Base-by-base conservation (phyloP, 2,329 filamentous ascomycete genomes). In the Colletotrichum costaricense region DNA sequence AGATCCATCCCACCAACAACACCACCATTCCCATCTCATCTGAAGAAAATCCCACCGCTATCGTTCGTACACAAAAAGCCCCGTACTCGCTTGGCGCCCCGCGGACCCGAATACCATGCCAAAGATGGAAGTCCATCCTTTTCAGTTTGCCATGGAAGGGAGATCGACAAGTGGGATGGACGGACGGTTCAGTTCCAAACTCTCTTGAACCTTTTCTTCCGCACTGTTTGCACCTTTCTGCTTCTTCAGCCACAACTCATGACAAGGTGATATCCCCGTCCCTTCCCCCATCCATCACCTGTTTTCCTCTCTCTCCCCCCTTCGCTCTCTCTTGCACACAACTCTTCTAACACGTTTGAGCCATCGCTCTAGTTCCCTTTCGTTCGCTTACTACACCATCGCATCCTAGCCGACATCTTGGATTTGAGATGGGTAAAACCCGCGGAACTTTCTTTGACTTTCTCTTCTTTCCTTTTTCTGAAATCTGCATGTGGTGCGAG, bases 271-370 rank as follows among this genome's bases (percentile, higher is more conserved):
- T 9, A 62, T 30, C 65, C 64, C 46, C 42, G 22, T 42, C 33
- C 14, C 38, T 42, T 19, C 16, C 16, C 38, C 38, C 35, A 33
- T 42, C 6, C 38, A 19, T 42, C 38, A 42, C 14, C 38, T 42
- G 16, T 5, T 9, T n/a, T 7, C 4, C 30, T 55, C 14, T n/a
- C 14, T 11, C 49, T 14, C 19, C 35, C 42, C 19, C 42, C 19
- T 19, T 19, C 42, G 42, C 19, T n/a, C 19, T n/a, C 42, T 9
- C 42, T 8, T 19, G 19, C 42, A 30, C 2, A 22, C 11, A 46
- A 11, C 42, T 33, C 30, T 58, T 71, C 63, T 67, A 67, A 72
- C 69, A 22, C 22, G 12, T 63, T 46, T 33, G 62, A 56, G 38
- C 26, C 64, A 24, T 52, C 52, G 24, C 58, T 72, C 33, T 58